phyloP scores from a whole-genome alignment of 495 filamentous ascomycete genomes.

The Aspergillus leporis region DNA sequence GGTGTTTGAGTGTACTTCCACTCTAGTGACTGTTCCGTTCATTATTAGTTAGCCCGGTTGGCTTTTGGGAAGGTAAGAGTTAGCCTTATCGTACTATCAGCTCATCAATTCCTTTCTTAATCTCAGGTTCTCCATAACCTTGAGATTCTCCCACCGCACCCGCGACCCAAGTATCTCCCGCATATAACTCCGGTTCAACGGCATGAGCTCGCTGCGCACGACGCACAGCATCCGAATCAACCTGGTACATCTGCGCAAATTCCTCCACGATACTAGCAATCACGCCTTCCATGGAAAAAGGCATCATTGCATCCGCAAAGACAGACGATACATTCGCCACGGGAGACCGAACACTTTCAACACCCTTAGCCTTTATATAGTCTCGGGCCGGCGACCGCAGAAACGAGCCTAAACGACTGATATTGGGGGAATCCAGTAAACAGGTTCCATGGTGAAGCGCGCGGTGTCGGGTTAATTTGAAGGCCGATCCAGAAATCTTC shows the following conservation, averaged over 20 bases:
- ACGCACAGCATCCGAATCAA: constrained; percentile 32
- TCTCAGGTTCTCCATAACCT: constrained; percentile 44
- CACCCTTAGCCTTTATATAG: constrained; percentile 78
- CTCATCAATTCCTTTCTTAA: constrained; percentile 61
- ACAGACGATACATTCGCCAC: constrained; percentile 72
- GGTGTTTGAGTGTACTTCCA: constrained; percentile 88
- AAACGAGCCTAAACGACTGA: constrained; percentile 63
- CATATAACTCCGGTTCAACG: constrained; percentile 38
- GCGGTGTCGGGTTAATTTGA: constrained; percentile 78
- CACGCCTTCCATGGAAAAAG: constrained; percentile 39
- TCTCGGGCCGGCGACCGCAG: constrained; percentile 71
- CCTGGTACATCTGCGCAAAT: constrained; percentile 33
- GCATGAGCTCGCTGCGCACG: constrained; percentile 37
- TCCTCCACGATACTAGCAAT: constrained; percentile 39
- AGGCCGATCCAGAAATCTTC: constrained; percentile 91
- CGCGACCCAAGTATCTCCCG: constrained; percentile 43
- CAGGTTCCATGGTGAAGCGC: constrained; percentile 92
- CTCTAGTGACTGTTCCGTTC: constrained; percentile 54
- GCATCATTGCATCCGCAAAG: constrained; percentile 33
- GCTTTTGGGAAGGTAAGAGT: neutral
- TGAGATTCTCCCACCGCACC: constrained; percentile 51
- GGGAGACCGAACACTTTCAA: constrained; percentile 88
- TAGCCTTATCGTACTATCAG: constrained; percentile 45
- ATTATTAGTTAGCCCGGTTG: neutral
- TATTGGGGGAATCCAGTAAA: constrained; percentile 68